Evolutionary conservation across 2,329 filamentous ascomycete genomes (phyloP).

Genomic region (Diaporthe vexans): DNA sequence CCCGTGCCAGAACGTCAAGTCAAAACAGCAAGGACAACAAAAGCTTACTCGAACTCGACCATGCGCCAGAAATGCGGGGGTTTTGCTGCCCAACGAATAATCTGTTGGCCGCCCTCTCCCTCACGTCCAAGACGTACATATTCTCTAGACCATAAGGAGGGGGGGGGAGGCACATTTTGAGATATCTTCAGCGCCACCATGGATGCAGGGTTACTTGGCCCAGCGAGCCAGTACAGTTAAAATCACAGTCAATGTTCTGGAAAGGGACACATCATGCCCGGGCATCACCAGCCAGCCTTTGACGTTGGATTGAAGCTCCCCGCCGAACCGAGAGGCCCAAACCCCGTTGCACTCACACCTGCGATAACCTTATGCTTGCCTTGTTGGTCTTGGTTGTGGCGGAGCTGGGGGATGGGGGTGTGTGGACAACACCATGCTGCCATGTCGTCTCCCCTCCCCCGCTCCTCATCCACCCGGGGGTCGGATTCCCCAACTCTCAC

Average conservation of each 20-base stretch:
- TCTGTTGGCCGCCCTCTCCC: too few species aligned
- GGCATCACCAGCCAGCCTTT: background rate
- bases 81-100: background rate
- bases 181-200: background rate
- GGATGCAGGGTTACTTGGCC: too few species aligned
- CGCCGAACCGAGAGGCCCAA: background rate
- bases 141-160: too few species aligned
- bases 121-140: too few species aligned
- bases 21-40: background rate
- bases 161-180: too few species aligned
- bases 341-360: background rate
- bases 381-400: background rate
- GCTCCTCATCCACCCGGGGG: too few species aligned
- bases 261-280: too few species aligned
- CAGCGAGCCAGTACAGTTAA: too few species aligned
- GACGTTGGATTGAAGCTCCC: background rate
- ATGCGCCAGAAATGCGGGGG: slow-evolving; percentile 8
- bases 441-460: too few species aligned
- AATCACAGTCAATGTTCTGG: too few species aligned
- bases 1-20: background rate
- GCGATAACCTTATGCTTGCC: background rate
- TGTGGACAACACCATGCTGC: background rate
- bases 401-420: background rate
- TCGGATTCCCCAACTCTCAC: too few species aligned
- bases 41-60: background rate